Conservation (phyloP, 495 filamentous ascomycete species). For the Podospora sp. region DNA sequence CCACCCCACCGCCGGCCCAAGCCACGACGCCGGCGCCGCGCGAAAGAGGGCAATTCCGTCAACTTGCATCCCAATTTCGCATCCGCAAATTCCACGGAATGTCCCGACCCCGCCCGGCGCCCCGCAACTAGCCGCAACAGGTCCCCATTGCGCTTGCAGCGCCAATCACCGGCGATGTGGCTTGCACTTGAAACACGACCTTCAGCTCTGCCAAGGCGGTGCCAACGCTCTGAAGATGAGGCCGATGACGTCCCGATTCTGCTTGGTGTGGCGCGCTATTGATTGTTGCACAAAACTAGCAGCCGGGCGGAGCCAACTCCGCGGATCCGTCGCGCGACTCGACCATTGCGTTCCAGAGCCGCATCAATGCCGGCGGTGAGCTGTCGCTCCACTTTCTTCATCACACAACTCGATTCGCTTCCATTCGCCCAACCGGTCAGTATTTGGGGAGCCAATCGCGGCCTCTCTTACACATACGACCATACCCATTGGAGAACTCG, state of each 20-base stretch:
- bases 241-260: background rate
- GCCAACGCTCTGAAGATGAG: background rate
- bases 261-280: background rate
- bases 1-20: background rate
- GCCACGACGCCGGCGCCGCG: background rate
- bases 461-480: conserved; percentile 41
- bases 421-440: too few relatives aligned
- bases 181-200: background rate
- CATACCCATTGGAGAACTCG: conserved; percentile 48
- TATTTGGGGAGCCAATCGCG: background rate
- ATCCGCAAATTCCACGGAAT: background rate
- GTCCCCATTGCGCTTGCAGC: background rate
- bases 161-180: background rate
- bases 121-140: background rate
- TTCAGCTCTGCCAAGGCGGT: background rate
- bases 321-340: background rate
- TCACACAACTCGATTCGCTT: background rate
- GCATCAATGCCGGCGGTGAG: background rate
- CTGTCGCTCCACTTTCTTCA: background rate
- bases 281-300: background rate
- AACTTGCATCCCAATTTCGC: conserved; percentile 1
- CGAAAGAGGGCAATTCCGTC: background rate
- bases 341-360: background rate
- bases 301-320: background rate
- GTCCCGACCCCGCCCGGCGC: background rate